Base-by-base conservation (phyloP, 768 basidiomycete species). In the Amanita rubescens region DNA sequence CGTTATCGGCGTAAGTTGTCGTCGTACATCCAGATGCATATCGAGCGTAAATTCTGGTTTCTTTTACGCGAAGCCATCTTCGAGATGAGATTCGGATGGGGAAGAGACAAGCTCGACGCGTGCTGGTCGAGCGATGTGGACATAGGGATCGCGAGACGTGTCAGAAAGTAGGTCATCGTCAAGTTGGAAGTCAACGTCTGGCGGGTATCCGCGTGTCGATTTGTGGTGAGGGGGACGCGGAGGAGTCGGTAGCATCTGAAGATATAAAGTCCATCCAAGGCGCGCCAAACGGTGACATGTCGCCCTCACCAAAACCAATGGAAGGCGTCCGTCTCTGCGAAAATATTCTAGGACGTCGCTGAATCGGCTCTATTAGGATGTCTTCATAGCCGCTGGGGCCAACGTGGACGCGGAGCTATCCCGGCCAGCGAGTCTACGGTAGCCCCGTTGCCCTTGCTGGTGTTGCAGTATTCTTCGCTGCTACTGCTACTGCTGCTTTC, bases 21-120 rank as follows among this genome's bases (percentile, higher is more conserved):
- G 34, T 12, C 45, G 38, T 15, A 43, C 52, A 53, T 53, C 52
- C 52, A 53, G 52, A 46, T 53, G 52, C 42, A 33, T 53, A 19
- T 53, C 45, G 43, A 53, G 52, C 12, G 33, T 53, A 7, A 53
- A 14, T 35, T 35, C 44, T 5, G 42, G 43, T 38, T 38, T 53
- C 34, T 14, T 43, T 30, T 53, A 22, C 12, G 32, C 33, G 7
- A 34, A 7, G 14, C 12, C 30, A 24, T 52, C 43, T 22, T 43
- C 33, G 14, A 42, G 12, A 17, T 34, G 51, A 46, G 44, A 33
- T 25, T 53, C 9, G n/a, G 41, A 52, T 17, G 51, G 17, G 19
- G 51, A 43, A 35, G 38, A 43, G 14, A 51, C 37, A 20, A 51
- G 39, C n/a, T 51, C 49, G 38, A 51, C 27, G 37, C 30, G 39